phyloP scores from a whole-genome alignment of 176 grass and related monocot species.

The Oryza meridionalis region DNA sequence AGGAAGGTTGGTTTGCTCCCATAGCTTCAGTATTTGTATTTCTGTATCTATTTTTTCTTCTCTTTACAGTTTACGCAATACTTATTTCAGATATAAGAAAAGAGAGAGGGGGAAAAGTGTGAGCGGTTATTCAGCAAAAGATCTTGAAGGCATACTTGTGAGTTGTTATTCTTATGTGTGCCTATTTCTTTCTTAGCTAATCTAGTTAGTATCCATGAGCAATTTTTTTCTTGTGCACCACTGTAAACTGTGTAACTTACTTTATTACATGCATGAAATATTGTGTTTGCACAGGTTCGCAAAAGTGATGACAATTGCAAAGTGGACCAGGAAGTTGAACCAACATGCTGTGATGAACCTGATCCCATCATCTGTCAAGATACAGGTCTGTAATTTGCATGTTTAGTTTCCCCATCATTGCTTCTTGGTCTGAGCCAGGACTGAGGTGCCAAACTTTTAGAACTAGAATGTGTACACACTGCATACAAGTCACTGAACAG shows the following conservation, averaged over 20 bases:
- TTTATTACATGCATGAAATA: not conserved
- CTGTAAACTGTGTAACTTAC: not conserved
- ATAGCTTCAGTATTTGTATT: not conserved
- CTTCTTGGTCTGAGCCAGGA: not conserved
- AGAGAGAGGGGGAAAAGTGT: slow-evolving; percentile 90
- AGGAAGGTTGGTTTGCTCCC: slow-evolving; percentile 67
- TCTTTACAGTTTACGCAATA: not conserved
- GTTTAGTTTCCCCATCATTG: not conserved
- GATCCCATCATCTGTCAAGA: slow-evolving; percentile 38
- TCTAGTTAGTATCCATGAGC: not conserved
- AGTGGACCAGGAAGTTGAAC: slow-evolving; percentile 41
- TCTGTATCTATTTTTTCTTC: slow-evolving; percentile 14
- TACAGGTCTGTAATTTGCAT: slow-evolving; percentile 50
- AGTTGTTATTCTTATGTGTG: slow-evolving; percentile 27
- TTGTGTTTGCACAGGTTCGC: slow-evolving; percentile 58
- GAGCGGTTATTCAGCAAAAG: slow-evolving; percentile 70
- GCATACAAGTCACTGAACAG: not conserved
- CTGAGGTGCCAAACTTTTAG: not conserved
- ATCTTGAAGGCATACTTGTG: slow-evolving; percentile 99
- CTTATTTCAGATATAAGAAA: slow-evolving; percentile 81
- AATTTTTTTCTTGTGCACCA: not conserved
- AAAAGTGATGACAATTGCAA: slow-evolving; percentile 58
- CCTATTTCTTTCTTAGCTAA: slow-evolving; percentile 5
- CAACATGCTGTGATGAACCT: slow-evolving; percentile 44
- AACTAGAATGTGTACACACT: not conserved